Percentiles rank a stretch among this genome's conserved stretches.
phyloP scores from a whole-genome alignment of 768 basidiomycete genomes.

The Collybiopsis confluens region DNA sequence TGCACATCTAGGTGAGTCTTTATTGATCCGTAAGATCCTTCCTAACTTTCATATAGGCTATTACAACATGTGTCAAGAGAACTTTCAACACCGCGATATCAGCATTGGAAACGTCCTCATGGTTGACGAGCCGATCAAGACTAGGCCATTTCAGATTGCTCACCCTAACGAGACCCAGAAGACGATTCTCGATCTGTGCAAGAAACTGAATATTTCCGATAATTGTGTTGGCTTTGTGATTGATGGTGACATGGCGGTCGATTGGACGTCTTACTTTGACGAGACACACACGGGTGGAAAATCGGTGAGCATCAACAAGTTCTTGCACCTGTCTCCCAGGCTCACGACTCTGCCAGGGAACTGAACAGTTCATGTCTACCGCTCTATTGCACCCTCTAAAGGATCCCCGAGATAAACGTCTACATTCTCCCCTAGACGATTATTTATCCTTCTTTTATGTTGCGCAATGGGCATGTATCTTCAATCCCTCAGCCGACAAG shows the following conservation, averaged over 20 bases:
- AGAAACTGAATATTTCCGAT: background rate
- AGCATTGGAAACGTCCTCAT: no score
- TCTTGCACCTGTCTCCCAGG: background rate
- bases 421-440: background rate
- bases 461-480: slow-evolving; percentile 1
- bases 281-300: background rate
- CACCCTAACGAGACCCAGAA: background rate
- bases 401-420: background rate
- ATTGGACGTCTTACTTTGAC: background rate
- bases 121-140: no score
- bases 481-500: background rate
- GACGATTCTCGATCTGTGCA: background rate
- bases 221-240: background rate
- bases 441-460: background rate
- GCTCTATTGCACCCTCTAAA: background rate
- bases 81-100: no score
- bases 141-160: no score
- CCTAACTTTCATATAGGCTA: no score
- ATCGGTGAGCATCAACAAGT: background rate
- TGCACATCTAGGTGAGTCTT: no score
- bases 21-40: no score
- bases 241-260: background rate
- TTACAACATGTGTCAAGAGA: no score
- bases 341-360: background rate
- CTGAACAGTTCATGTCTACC: background rate